Conservation (phyloP, 352 stramenopile species). For the Phytophthora macrochlamydospora region DNA sequence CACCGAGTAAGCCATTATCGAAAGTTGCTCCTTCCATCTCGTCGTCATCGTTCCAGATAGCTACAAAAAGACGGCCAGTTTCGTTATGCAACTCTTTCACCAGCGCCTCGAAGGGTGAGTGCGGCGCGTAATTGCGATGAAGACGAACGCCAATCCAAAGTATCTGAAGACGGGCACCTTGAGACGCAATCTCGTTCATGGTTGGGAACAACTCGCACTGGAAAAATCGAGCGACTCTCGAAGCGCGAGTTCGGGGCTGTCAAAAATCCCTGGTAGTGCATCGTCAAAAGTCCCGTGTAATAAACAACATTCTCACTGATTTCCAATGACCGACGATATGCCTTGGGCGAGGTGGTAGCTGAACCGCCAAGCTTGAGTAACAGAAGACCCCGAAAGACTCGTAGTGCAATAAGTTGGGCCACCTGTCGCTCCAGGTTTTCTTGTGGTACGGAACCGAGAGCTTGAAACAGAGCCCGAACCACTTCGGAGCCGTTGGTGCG, state of each 20-base stretch:
- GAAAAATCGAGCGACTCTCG: constrained; percentile 72
- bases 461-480: constrained; percentile 59
- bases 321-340: constrained; percentile 33
- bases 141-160: constrained; percentile 63
- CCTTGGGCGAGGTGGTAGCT: constrained; percentile 30
- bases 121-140: constrained; percentile 28
- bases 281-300: constrained; percentile 62
- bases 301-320: constrained; percentile 43
- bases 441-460: constrained; percentile 26
- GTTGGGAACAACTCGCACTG: constrained; percentile 54
- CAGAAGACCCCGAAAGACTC: constrained; percentile 60
- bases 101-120: constrained; percentile 43
- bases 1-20: constrained; percentile 46
- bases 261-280: constrained; percentile 59
- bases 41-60: constrained; percentile 27
- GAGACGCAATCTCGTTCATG: constrained; percentile 52
- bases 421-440: constrained; percentile 38
- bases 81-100: constrained; percentile 52
- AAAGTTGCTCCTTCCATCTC: constrained; percentile 40
- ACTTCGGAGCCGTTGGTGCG: constrained; percentile 45
- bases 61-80: constrained; percentile 23
- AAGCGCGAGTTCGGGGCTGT: constrained; percentile 37
- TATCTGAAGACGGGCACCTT: constrained; percentile 58
- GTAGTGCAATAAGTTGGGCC: constrained; percentile 67
- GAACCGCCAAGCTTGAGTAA: constrained; percentile 41